Evolutionary conservation across 139 green algal genomes (phyloP).

Genomic region (Chlamydomonas sp.): DNA sequence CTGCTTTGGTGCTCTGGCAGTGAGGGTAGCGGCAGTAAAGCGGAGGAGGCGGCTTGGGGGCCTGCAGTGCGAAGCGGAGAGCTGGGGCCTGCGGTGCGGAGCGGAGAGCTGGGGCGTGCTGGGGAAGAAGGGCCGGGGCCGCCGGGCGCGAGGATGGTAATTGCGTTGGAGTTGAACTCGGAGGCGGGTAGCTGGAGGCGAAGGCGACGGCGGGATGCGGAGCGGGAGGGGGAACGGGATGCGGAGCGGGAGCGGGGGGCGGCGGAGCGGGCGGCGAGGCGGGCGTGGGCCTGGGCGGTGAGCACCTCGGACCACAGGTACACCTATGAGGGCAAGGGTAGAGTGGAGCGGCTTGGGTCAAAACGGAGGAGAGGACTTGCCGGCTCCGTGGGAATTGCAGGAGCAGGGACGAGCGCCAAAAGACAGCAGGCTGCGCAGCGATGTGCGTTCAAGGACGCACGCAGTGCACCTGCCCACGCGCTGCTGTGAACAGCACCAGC

Average conservation of each 20-base stretch:
- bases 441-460: not conserved
- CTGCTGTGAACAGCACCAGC: not conserved
- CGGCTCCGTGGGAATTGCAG: not conserved
- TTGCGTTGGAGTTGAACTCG: too few relatives aligned
- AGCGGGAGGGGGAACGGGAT: not conserved
- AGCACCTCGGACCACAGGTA: constrained; percentile 32
- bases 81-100: too few relatives aligned
- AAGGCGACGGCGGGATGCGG: too few relatives aligned
- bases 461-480: not conserved
- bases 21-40: too few relatives aligned
- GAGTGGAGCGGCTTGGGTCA: not conserved
- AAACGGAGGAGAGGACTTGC: not conserved
- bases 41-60: too few relatives aligned
- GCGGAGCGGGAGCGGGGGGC: not conserved
- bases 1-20: too few relatives aligned
- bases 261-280: not conserved
- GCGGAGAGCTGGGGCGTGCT: too few relatives aligned
- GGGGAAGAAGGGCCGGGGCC: too few relatives aligned
- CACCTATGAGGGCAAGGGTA: not conserved
- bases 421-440: not conserved
- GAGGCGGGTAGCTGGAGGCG: too few relatives aligned
- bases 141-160: too few relatives aligned
- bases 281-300: constrained; percentile 1
- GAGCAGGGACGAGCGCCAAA: not conserved
- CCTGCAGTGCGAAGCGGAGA: too few relatives aligned